Percentiles rank a stretch among this genome's conserved stretches.
phyloP scores from a whole-genome alignment of 169 alveolate species.

The Plasmodium reichenowi region DNA sequence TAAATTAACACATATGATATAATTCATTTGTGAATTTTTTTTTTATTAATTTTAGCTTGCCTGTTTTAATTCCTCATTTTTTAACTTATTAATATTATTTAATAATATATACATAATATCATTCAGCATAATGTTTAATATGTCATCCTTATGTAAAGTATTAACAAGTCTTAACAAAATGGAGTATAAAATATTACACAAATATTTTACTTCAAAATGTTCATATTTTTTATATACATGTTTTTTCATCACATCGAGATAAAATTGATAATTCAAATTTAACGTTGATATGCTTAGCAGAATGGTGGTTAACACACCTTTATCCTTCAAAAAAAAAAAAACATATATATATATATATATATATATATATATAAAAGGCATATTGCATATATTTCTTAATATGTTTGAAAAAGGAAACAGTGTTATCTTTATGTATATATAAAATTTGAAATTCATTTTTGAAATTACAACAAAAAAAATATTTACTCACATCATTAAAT shows the following conservation, averaged over 20 bases:
- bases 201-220: constrained; percentile 63
- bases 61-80: constrained; percentile 72
- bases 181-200: constrained; percentile 61
- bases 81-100: constrained; percentile 25
- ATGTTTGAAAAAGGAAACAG: too few species aligned
- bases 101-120: constrained; percentile 14
- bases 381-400: too few species aligned
- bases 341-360: not conserved
- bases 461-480: too few species aligned
- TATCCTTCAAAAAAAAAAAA: constrained; percentile 21
- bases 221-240: constrained; percentile 42
- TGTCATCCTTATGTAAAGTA: not conserved
- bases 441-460: too few species aligned
- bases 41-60: constrained; percentile 4
- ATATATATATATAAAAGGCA: not conserved
- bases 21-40: not conserved
- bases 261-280: constrained; percentile 21
- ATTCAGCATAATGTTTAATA: not conserved
- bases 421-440: too few species aligned
- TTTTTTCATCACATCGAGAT: constrained; percentile 2
- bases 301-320: constrained; percentile 65
- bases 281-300: constrained; percentile 41
- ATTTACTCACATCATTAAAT: not conserved
- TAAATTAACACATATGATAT: not conserved
- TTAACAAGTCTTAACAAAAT: constrained; percentile 37